Evolutionary conservation across 371 early-diverging fungal genomes (phyloP).

Genomic region (Fennellomyces sp.): DNA sequence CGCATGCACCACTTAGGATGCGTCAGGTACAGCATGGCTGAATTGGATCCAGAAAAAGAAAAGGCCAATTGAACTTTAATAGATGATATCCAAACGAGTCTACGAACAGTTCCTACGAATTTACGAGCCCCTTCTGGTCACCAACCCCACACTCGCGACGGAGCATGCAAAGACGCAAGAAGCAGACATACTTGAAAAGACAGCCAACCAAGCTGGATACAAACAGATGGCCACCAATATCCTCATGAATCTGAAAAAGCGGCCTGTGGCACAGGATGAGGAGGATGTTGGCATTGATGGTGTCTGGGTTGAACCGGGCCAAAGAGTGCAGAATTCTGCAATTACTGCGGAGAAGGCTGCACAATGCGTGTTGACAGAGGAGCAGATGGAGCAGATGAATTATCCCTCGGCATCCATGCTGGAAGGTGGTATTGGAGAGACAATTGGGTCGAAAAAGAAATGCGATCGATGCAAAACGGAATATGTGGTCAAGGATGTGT

Average conservation of each 20-base stretch:
- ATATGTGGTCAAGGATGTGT: conserved; percentile 41
- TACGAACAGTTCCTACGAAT: conserved; percentile 42
- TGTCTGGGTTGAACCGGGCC: conserved; percentile 43
- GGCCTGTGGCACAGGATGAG: conserved; percentile 28
- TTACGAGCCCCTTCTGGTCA: conserved; percentile 19
- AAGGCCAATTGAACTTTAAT: too few species aligned
- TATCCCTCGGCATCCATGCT: conserved; percentile 42
- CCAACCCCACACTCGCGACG: conserved; percentile 24
- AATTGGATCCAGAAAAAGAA: too few species aligned
- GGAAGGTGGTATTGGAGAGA: neutral
- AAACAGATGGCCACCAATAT: conserved; percentile 46
- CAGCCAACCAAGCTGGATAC: conserved; percentile 45
- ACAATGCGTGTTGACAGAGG: conserved; percentile 20
- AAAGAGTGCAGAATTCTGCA: conserved; percentile 8
- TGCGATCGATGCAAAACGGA: conserved; percentile 56
- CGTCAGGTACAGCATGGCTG: too few species aligned
- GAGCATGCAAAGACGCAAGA: conserved; percentile 38
- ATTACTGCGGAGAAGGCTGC: neutral
- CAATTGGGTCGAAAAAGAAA: conserved; percentile 21
- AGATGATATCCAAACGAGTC: conserved; percentile 32
- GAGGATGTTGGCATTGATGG: conserved; percentile 55
- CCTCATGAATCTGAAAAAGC: conserved; percentile 51
- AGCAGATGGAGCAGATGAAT: conserved; percentile 28
- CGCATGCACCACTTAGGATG: conserved; percentile 34
- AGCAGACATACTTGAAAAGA: conserved; percentile 21